Evolutionary conservation across 2,329 filamentous ascomycete species (phyloP), one percentile per base, ranked within the genome.

Genomic region (Tolypocladium tundrense): DNA sequence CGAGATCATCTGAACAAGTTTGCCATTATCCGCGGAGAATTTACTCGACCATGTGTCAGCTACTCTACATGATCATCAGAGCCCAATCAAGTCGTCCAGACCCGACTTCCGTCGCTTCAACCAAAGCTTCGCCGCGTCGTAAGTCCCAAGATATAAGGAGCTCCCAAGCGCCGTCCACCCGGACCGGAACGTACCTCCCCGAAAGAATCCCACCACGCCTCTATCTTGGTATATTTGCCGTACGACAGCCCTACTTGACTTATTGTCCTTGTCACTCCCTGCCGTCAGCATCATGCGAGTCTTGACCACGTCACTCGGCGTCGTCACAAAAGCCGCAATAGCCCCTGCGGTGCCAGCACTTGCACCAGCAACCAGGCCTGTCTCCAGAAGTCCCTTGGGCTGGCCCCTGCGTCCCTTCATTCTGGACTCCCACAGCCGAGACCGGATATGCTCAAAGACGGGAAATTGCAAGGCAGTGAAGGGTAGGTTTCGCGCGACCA

Each of bases 391-490:
- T 2, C 66, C 66, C 24, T 61, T 65, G 33, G 65, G 61, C 55
- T 65, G 53, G 39, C 39, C 55, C 27, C 60, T 56, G 55, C 68
- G 66, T 54, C 9, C 72, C 72, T 57, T 21, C 16, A 61, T 58
- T 60, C 69, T 66, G 53, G 66, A 63, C 27, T 67, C 59, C 76
- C 77, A 77, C 13, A 91, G 79, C 5, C 67, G 68, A 42, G 73
- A 70, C 58, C 88, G 86, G 56, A 91, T 66, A 53, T 83, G 76
- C 74, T 96, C 91, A 66, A 94, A 96, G 64, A 94, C 79, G 5
- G 91, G 91, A 64, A 96, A 96, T 66, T 96, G 90, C 63, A 96
- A 77, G 0, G 89, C 91, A 3, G 91, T 96, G 64, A 93, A 94
- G 0, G 91, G 91, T 4, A 96, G 71, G 68, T 96, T 96, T 2